Percentiles rank a stretch among this genome's conserved stretches.
Evolutionary conservation across 345 rosid genomes (phyloP).

Genomic region (Tarenaya hassleriana): DNA sequence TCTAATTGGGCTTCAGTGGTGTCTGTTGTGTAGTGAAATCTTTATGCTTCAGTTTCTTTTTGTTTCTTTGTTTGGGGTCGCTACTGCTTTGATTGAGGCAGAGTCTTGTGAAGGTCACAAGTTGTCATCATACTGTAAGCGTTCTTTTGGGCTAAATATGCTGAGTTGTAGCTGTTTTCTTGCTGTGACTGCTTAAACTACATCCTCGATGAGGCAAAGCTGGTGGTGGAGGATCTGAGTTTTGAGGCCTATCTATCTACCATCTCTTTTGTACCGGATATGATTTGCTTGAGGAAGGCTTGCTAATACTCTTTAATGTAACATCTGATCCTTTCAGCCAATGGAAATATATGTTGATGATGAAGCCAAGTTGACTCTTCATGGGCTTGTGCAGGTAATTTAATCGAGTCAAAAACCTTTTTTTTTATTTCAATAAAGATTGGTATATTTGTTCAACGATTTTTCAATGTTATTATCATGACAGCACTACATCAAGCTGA

Average conservation of each 20-base stretch:
- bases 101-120: neutral
- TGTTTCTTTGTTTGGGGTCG: neutral
- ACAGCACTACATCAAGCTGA: slow-evolving; percentile 98
- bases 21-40: neutral
- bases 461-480: neutral
- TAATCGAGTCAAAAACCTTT: neutral
- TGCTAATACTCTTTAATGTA: slow-evolving; percentile 69
- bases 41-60: neutral
- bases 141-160: slow-evolving; percentile 4
- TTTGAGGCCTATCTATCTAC: slow-evolving; percentile 46
- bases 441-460: neutral
- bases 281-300: slow-evolving; percentile 53
- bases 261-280: slow-evolving; percentile 58
- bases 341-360: slow-evolving; percentile 99
- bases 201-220: too few relatives aligned
- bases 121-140: neutral
- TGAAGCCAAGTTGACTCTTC: slow-evolving; percentile 97
- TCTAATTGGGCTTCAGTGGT: too few relatives aligned
- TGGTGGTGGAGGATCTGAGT: slow-evolving; percentile 46
- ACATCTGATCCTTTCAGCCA: slow-evolving; percentile 90
- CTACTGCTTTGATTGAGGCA: slow-evolving; percentile 3
- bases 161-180: slow-evolving; percentile 28
- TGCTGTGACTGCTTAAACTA: slow-evolving; percentile 18
- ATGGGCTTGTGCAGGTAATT: slow-evolving; percentile 95
- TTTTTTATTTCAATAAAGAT: neutral